Base-by-base conservation (phyloP, 441 rosid genomes). In the Populus hybrid region DNA sequence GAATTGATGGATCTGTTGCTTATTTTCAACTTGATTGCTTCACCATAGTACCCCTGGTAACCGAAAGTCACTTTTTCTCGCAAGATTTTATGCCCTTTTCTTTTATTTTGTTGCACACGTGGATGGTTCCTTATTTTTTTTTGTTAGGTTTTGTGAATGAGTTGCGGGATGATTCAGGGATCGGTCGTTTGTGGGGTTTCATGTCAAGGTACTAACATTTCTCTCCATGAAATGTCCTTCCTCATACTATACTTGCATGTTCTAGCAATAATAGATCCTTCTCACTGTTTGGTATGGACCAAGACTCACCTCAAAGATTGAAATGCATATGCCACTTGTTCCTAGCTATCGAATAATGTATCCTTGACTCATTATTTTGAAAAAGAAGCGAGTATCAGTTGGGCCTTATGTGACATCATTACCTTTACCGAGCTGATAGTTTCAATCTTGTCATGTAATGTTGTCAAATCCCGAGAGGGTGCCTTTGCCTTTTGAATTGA, bases 121-220 rank as follows among this genome's bases (percentile, higher is more conserved):
- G 18, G 65, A 38, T 64, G 24, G 35, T 78, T 64, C 42, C 24
- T 69, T 18, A 65, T 3, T 69, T 74, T 74, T 59, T 73, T 75
- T 77, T 69, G 63, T 31, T 83, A 94, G 99, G 90, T 67, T 90
- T 90, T 83, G 82, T 78, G 69, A 84, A 83, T 28, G 97, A 92
- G 88, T 86, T 97, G 68, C 92, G 91, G 64, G 95, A 94, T 84
- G 97, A 94, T 85, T 72, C 88, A 2, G 98, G 97, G 73, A 84
- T 95, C 72, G 79, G 94, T 76, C 90, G 97, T 74, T 76, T 94
- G 35, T 94, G 97, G 99, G 93, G 99, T 12, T 88, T 94, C 36
- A 82, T 93, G 82, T 91, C 97, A 78, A 94, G 99, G 99, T 89
- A 84, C 59, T 73, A 28, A 11, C 35, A 33, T 31, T 75, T 33